Evolutionary conservation across 2,329 filamentous ascomycete genomes (phyloP), one percentile per base, ranked within the genome.

Genomic region (Metarhizium robertsii): DNA sequence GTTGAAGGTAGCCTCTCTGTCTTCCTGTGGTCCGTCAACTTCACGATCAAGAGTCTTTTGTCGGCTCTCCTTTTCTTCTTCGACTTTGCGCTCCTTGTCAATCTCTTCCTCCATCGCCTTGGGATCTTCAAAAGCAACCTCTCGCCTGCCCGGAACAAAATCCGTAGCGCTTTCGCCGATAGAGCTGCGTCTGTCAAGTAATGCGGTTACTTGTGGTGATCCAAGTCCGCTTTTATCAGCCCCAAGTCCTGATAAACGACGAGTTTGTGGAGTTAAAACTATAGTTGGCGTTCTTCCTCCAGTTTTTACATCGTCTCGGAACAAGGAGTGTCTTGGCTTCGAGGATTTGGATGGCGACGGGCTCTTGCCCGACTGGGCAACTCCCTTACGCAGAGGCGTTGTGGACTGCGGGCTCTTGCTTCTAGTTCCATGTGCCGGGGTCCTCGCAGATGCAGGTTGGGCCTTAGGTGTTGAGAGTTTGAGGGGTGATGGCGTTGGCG

Each of bases 191-290:
- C 84, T 81, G 60, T 88, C 86, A 38, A 92, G 78, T 36, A 91
- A 76, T 32, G 83, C 86, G 25, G 86, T 78, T 54, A 92, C 80
- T 53, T 82, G 83, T 5, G 88, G 89, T 1, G 89, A 92, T 6
- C 89, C 88, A 54, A 92, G 78, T 0, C 88, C 88, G 59, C 79
- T 73, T 60, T 81, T 81, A 62, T 90, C 88, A 59, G 83, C 80
- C 25, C 88, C 87, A 58, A 91, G 65, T 0, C 87, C 86, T 14
- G 86, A 87, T 16, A 85, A 79, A 48, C 76, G 75, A 32, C 85
- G 78, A 40, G 52, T 55, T 38, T 69, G 66, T 18, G 71, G 70
- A 16, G 70, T 87, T 6, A 90, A 68, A 13, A 88, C 71, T 52
- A 88, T 77, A 18, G 77, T 80, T 14, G 87, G 86, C 1, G 84